These are phyloP conservation scores for Candida insectorum DNA, from an alignment of 805 yeast genomes.

Conservation along the genomic window DNA sequence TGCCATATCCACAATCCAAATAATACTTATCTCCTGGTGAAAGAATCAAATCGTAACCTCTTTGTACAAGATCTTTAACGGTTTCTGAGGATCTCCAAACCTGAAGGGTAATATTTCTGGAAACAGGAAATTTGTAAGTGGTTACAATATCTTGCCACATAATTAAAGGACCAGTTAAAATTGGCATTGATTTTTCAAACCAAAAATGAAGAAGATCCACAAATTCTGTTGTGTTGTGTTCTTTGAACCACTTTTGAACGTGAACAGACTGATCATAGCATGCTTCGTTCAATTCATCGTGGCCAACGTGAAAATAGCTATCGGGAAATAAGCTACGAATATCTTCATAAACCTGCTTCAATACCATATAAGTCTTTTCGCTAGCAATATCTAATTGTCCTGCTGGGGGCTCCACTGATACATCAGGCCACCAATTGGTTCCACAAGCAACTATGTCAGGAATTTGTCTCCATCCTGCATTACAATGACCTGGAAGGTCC, in stretches of 20 bases:
- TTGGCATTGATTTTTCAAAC: constrained; percentile 30
- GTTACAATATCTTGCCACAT: constrained; percentile 41
- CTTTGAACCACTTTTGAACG: constrained; percentile 1
- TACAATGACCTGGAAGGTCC: constrained; percentile 41
- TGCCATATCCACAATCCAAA: constrained; percentile 41
- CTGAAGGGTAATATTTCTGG: constrained; percentile 32
- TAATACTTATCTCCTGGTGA: constrained; percentile 30
- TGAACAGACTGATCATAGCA: constrained; percentile 22
- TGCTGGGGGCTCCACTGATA: constrained; percentile 37
- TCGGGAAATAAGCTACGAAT: constrained; percentile 28
- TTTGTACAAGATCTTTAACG: constrained; percentile 22
- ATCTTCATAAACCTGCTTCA: constrained; percentile 30
- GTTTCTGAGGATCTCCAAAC: constrained; percentile 23
- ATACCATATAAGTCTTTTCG: constrained; percentile 27
- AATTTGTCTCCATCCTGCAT: constrained; percentile 35
- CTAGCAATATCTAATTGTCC: constrained; percentile 37
- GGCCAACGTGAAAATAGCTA: constrained; percentile 39
- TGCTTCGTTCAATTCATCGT: constrained; percentile 30
- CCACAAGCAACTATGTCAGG: constrained; percentile 24
- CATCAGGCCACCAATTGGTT: constrained; percentile 23
- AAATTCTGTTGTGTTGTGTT: constrained; percentile 9
- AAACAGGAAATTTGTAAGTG: constrained; percentile 17
- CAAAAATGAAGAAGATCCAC: constrained; percentile 30
- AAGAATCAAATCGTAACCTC: constrained; percentile 38
- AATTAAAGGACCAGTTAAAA: constrained; percentile 18